Evolutionary conservation across 805 yeast species (phyloP).

Genomic region (Kuraishia ogatae): DNA sequence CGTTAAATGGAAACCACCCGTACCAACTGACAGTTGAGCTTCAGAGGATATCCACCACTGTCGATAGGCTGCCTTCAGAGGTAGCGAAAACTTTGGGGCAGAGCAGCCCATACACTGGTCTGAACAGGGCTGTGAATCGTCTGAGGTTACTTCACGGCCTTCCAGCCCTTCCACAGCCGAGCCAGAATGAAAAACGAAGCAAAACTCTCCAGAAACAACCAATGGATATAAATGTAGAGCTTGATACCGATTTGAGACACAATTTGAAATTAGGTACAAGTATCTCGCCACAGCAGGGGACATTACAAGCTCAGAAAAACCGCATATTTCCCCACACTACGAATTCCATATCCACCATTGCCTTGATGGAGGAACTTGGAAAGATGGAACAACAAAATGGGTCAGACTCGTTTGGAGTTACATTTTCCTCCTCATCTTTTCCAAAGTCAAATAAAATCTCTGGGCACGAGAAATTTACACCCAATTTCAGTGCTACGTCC

Average conservation of each 20-base stretch:
- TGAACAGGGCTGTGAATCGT: background rate
- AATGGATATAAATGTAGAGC: no score
- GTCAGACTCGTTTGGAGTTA: background rate
- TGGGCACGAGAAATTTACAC: background rate
- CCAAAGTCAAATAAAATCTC: background rate
- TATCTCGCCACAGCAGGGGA: no score
- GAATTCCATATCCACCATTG: background rate
- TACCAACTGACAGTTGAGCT: slow-evolving; percentile 9
- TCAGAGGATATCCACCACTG: slow-evolving; percentile 4
- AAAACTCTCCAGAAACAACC: background rate
- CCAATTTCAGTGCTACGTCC: background rate
- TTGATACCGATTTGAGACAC: no score
- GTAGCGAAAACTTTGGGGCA: no score
- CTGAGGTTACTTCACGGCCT: background rate
- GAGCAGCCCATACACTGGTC: background rate
- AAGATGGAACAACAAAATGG: background rate
- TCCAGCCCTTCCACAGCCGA: background rate
- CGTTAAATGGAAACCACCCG: slow-evolving; percentile 24
- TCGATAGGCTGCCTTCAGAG: background rate
- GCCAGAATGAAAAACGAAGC: background rate
- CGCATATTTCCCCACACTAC: background rate
- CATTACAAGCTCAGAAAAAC: background rate
- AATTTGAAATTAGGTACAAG: no score
- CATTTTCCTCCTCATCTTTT: background rate
- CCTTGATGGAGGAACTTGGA: background rate